phyloP scores from a whole-genome alignment of 805 yeast genomes.

The Kuraishia borneana region DNA sequence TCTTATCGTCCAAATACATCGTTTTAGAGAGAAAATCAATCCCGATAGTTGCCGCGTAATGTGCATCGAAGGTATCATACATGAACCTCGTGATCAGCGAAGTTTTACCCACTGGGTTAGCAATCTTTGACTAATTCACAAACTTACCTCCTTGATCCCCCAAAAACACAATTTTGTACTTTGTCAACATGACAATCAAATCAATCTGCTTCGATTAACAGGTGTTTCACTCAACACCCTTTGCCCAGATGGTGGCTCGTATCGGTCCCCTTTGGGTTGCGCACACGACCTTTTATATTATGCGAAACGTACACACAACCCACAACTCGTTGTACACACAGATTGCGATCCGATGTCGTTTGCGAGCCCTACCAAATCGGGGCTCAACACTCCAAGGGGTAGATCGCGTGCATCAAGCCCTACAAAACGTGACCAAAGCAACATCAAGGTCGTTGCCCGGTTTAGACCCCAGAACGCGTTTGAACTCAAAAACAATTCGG shows the following conservation, averaged over 20 bases:
- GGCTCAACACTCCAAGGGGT: too few relatives aligned
- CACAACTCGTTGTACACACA: too few relatives aligned
- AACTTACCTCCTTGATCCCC: slow-evolving; percentile 86
- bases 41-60: slow-evolving; percentile 94
- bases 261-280: too few relatives aligned
- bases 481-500: slow-evolving; percentile 13
- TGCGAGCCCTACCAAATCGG: too few relatives aligned
- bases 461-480: slow-evolving; percentile 45
- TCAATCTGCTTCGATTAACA: too few relatives aligned
- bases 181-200: slow-evolving; percentile 25
- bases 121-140: background rate
- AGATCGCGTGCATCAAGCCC: too few relatives aligned
- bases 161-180: slow-evolving; percentile 83
- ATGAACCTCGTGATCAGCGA: slow-evolving; percentile 93
- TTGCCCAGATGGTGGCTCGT: too few relatives aligned
- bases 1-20: slow-evolving; percentile 92
- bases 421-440: too few relatives aligned
- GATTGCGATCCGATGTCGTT: too few relatives aligned
- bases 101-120: slow-evolving; percentile 72
- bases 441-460: slow-evolving; percentile 61
- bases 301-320: too few relatives aligned
- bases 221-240: too few relatives aligned
- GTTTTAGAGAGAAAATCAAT: slow-evolving; percentile 92
- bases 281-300: too few relatives aligned
- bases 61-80: slow-evolving; percentile 96